These are phyloP conservation scores for Pulicaria dysenterica DNA, from an alignment of 129 eudicot species.

Conservation along the genomic window DNA sequence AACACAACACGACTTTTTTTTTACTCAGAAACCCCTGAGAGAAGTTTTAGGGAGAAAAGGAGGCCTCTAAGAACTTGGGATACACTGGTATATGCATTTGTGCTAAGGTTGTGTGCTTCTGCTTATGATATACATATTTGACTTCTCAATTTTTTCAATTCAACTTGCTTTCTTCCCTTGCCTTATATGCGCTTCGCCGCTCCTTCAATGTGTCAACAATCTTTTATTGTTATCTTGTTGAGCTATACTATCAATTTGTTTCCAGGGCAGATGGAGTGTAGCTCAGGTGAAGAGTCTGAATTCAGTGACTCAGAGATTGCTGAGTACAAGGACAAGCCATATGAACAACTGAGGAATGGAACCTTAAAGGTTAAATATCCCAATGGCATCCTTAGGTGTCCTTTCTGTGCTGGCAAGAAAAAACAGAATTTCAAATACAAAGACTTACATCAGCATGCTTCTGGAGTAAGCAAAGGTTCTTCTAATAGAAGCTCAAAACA, in stretches of 20 bases:
- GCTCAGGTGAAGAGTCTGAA: conserved; percentile 83
- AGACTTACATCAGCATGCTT: conserved; percentile 84
- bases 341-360: conserved; percentile 56
- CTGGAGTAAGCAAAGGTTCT: conserved; percentile 83
- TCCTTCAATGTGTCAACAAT: not conserved
- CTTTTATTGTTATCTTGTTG: not conserved
- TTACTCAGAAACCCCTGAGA: no score
- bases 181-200: not conserved
- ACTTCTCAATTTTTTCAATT: no score
- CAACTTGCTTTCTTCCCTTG: no score
- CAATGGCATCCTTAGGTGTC: conserved; percentile 75
- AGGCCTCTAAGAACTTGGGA: no score
- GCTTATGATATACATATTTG: no score
- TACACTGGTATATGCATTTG: no score
- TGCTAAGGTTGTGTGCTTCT: no score
- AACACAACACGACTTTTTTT: no score
- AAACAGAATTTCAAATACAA: conserved; percentile 85
- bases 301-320: conserved; percentile 86
- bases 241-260: not conserved
- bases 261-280: conserved; percentile 58
- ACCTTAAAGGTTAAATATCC: conserved; percentile 59
- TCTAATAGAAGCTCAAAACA: conserved; percentile 79
- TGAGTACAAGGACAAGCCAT: conserved; percentile 75
- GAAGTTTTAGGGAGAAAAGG: no score
- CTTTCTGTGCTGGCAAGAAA: conserved; percentile 96